Percentiles rank a stretch among this genome's conserved stretches.
Evolutionary conservation across 768 basidiomycete genomes (phyloP).

Genomic region (Auricularia cornea): DNA sequence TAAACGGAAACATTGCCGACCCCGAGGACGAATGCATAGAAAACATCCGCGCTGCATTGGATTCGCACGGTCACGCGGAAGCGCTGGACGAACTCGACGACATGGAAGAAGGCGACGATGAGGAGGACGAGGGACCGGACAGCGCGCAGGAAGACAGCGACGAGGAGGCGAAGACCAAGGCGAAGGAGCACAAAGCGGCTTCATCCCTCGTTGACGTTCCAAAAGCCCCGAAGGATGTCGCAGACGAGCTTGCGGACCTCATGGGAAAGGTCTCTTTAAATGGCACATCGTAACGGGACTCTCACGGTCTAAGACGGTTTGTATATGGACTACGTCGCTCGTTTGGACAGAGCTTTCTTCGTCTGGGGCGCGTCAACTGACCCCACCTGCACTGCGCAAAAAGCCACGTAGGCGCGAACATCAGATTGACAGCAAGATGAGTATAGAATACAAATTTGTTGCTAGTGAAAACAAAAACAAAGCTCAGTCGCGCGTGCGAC

Average conservation of each 20-base stretch:
- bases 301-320: too few species aligned
- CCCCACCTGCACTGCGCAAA: too few species aligned
- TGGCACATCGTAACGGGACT: too few species aligned
- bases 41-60: slow-evolving; percentile 32
- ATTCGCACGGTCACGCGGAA: slow-evolving; percentile 30
- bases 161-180: slow-evolving; percentile 30
- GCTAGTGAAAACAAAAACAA: neutral
- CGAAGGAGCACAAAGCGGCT: slow-evolving; percentile 23
- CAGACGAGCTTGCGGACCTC: slow-evolving; percentile 56
- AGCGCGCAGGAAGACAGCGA: slow-evolving; percentile 35
- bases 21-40: slow-evolving; percentile 37
- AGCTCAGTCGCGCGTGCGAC: slow-evolving; percentile 59
- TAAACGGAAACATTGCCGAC: slow-evolving; percentile 65
- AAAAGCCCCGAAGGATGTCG: slow-evolving; percentile 19
- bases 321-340: too few species aligned
- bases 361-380: too few species aligned
- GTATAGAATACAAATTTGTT: neutral
- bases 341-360: too few species aligned
- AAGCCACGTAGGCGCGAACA: too few species aligned
- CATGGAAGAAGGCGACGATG: slow-evolving; percentile 67
- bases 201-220: slow-evolving; percentile 9
- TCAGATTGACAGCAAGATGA: too few species aligned
- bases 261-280: slow-evolving; percentile 46
- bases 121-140: slow-evolving; percentile 42
- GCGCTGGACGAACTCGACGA: slow-evolving; percentile 52